These are phyloP conservation scores for Rhizopogon sp. DNA, from an alignment of 768 basidiomycete species.

Conservation along the genomic window DNA sequence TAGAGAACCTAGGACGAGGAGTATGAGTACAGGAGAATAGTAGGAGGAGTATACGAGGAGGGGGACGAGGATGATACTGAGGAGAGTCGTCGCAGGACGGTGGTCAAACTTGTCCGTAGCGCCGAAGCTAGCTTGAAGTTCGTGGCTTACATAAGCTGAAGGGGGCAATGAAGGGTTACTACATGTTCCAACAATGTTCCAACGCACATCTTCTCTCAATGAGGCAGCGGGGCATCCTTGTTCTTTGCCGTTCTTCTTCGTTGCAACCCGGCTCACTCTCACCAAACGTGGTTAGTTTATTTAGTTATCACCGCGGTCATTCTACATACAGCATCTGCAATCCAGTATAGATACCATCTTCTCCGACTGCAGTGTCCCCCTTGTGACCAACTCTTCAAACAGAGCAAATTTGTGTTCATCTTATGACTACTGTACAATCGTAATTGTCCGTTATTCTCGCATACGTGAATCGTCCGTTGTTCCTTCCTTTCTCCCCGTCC, in stretches of 20 bases:
- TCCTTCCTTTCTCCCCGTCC: constrained; percentile 11
- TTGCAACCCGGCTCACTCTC: background rate
- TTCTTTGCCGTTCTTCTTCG: background rate
- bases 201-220: too few species aligned
- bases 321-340: background rate
- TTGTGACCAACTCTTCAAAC: background rate
- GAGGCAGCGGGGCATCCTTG: background rate
- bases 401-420: too few species aligned
- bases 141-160: background rate
- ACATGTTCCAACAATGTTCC: too few species aligned
- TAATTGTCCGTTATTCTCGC: constrained; percentile 15
- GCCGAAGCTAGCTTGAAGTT: background rate
- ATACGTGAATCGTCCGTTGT: constrained; percentile 8
- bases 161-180: too few species aligned
- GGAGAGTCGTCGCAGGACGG: background rate
- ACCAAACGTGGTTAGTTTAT: background rate
- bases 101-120: background rate
- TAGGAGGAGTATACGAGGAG: too few species aligned
- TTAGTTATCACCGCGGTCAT: background rate
- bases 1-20: background rate
- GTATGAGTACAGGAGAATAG: background rate
- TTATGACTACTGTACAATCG: too few species aligned
- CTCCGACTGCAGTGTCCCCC: background rate
- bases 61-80: too few species aligned
- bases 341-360: too few species aligned